phyloP scores from a whole-genome alignment of 805 yeast genomes.

The Tetrapisispora fleetii region DNA sequence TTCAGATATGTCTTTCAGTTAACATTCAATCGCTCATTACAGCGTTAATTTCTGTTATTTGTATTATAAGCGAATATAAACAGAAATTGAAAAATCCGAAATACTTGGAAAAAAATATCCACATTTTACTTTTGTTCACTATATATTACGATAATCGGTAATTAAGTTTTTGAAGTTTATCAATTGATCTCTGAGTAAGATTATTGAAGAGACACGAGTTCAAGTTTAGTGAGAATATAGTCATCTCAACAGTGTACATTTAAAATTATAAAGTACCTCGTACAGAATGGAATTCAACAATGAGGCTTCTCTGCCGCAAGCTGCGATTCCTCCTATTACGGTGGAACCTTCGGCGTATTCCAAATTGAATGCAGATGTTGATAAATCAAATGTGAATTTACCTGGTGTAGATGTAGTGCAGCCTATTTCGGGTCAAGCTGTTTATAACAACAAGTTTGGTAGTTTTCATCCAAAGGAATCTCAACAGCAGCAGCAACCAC shows the following conservation, averaged over 20 bases:
- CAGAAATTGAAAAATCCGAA: neutral
- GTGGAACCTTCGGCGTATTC: neutral
- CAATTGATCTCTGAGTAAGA: too few species aligned
- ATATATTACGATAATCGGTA: too few species aligned
- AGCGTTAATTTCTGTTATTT: neutral
- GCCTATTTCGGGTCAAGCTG: neutral
- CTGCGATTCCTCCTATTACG: neutral
- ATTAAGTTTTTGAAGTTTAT: too few species aligned
- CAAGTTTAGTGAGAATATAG: neutral
- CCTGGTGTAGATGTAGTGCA: neutral
- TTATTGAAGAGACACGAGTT: neutral
- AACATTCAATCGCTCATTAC: neutral
- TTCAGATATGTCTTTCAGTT: neutral
- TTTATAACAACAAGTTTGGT: neutral
- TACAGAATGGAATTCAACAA: neutral
- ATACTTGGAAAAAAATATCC: neutral
- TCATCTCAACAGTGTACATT: too few species aligned
- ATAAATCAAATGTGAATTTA: neutral
- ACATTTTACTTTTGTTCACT: too few species aligned
- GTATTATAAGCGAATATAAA: neutral
- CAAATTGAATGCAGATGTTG: neutral
- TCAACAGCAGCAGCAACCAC: conserved; percentile 1
- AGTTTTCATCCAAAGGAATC: conserved; percentile 14
- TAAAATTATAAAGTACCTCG: too few species aligned
- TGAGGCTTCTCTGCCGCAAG: neutral